These are phyloP conservation scores for Cryptosporidium sp. DNA, from an alignment of 169 alveolate genomes.

Conservation along the genomic window DNA sequence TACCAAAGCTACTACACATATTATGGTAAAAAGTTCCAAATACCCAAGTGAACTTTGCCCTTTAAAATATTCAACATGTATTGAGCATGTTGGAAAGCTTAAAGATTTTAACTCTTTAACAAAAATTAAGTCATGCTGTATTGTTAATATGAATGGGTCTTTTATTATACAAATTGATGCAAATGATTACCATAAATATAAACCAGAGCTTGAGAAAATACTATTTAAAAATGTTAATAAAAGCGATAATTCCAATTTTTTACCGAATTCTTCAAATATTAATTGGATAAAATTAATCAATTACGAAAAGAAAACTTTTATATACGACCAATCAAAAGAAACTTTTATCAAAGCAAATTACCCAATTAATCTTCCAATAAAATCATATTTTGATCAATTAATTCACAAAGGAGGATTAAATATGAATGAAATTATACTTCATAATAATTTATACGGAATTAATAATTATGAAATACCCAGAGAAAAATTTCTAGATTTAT, in stretches of 20 bases:
- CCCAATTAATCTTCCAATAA: conserved; percentile 36
- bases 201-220: neutral
- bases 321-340: conserved; percentile 5
- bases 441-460: conserved; percentile 85
- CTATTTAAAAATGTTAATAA: neutral
- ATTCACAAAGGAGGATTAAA: conserved; percentile 20
- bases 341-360: conserved; percentile 16
- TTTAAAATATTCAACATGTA: conserved; percentile 34
- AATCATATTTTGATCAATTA: conserved; percentile 15
- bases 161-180: conserved; percentile 32
- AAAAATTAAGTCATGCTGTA: neutral
- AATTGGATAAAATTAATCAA: conserved; percentile 6
- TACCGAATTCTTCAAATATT: neutral
- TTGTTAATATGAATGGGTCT: conserved; percentile 2
- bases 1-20: conserved; percentile 8
- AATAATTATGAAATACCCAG: conserved; percentile 93
- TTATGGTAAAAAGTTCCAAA: conserved; percentile 27
- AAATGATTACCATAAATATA: conserved; percentile 6
- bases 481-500: conserved; percentile 90
- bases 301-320: conserved; percentile 22
- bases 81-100: conserved; percentile 8
- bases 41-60: conserved; percentile 30
- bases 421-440: neutral
- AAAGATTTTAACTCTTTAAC: neutral
- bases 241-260: neutral